A percentile compares a stretch with the other conserved stretches of the same genome.
phyloP scores from a whole-genome alignment of 2,329 filamentous ascomycete genomes.

The Aspergillus novoparasiticus region DNA sequence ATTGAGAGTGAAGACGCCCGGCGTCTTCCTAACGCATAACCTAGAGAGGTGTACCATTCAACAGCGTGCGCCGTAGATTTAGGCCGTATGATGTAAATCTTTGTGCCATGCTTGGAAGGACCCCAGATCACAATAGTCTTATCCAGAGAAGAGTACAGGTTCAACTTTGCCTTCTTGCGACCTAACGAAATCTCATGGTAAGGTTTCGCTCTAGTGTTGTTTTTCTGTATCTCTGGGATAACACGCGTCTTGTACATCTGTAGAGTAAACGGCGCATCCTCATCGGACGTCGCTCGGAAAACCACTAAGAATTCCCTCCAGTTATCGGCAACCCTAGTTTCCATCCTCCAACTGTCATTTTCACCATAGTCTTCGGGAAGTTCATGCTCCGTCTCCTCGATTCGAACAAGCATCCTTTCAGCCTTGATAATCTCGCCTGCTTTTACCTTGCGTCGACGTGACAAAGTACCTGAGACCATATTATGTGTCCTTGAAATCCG shows the following conservation, averaged over 20 bases:
- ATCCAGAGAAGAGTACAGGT: slow-evolving; percentile 67
- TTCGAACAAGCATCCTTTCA: slow-evolving; percentile 68
- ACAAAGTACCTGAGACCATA: slow-evolving; percentile 36
- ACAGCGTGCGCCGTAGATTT: slow-evolving; percentile 63
- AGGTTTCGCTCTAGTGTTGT: slow-evolving; percentile 56
- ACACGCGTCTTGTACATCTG: slow-evolving; percentile 65
- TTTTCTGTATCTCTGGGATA: slow-evolving; percentile 61
- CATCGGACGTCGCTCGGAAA: slow-evolving; percentile 59
- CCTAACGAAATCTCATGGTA: slow-evolving; percentile 61
- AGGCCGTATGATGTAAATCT: slow-evolving; percentile 65
- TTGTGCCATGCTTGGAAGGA: slow-evolving; percentile 55
- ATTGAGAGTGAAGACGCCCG: slow-evolving; percentile 60
- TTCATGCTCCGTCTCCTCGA: slow-evolving; percentile 57
- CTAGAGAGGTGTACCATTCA: slow-evolving; percentile 70
- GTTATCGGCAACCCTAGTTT: slow-evolving; percentile 61
- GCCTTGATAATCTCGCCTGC: slow-evolving; percentile 68
- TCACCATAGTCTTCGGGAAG: slow-evolving; percentile 65
- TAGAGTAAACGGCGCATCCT: slow-evolving; percentile 58
- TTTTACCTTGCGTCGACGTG: slow-evolving; percentile 42
- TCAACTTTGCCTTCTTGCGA: slow-evolving; percentile 57
- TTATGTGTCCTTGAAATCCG: slow-evolving; percentile 40
- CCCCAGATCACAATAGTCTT: slow-evolving; percentile 68
- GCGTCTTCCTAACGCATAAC: slow-evolving; percentile 61
- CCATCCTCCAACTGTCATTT: slow-evolving; percentile 62
- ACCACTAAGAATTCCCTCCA: slow-evolving; percentile 68